Conservation (phyloP, 2,329 filamentous ascomycete species). For the Xylariomycetidae sp. region DNA sequence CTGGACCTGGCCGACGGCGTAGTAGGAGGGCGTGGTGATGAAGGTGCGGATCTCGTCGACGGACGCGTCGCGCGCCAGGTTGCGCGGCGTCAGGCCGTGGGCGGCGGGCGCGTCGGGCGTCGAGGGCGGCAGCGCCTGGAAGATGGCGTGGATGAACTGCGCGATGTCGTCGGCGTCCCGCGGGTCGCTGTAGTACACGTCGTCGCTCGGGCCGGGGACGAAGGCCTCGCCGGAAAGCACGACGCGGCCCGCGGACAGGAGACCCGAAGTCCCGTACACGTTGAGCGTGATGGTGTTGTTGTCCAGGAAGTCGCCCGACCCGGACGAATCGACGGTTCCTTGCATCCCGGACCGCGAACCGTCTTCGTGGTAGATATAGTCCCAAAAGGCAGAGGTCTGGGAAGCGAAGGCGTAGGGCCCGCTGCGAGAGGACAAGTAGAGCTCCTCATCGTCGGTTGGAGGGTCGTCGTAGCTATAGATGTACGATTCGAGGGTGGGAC, state of each 20-base stretch:
- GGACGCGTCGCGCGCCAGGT: slow-evolving; percentile 39
- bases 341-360: slow-evolving; percentile 39
- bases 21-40: slow-evolving; percentile 40
- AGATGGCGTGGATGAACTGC: slow-evolving; percentile 44
- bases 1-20: slow-evolving; percentile 44
- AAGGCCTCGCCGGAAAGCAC: slow-evolving; percentile 35
- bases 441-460: slow-evolving; percentile 31
- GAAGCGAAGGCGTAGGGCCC: slow-evolving; percentile 49
- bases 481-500: slow-evolving; percentile 39
- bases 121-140: slow-evolving; percentile 32
- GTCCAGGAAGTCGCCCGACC: slow-evolving; percentile 32
- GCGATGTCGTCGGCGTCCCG: slow-evolving; percentile 43
- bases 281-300: slow-evolving; percentile 48
- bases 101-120: slow-evolving; percentile 22
- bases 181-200: slow-evolving; percentile 41
- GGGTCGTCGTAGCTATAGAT: slow-evolving; percentile 40
- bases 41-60: slow-evolving; percentile 42
- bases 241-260: slow-evolving; percentile 42
- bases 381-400: slow-evolving; percentile 49
- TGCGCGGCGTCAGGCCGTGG: slow-evolving; percentile 38
- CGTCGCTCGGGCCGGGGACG: slow-evolving; percentile 32
- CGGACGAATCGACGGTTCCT: slow-evolving; percentile 45
- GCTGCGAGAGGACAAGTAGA: slow-evolving; percentile 41
- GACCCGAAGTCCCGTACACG: slow-evolving; percentile 50
- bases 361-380: slow-evolving; percentile 35